Evolutionary conservation across 1,284 basidiomycete species (phyloP).

Genomic region (Fistulinella cinereoalba): DNA sequence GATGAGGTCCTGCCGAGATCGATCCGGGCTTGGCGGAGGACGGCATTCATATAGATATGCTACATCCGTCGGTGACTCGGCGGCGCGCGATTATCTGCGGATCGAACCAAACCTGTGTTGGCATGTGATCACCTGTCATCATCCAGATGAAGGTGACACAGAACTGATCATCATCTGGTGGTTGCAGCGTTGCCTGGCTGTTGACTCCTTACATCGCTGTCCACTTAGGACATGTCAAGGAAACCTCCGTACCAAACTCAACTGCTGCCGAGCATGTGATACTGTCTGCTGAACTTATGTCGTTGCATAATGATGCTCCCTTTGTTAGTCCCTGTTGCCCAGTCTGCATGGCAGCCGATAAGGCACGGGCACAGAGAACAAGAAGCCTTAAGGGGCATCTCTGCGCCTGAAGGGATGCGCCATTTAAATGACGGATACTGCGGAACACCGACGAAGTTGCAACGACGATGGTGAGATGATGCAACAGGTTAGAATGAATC

Average conservation of each 20-base stretch:
- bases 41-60: slow-evolving; percentile 14
- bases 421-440: slow-evolving; percentile 7
- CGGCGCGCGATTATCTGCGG: slow-evolving; percentile 18
- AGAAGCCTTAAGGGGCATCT: slow-evolving; percentile 8
- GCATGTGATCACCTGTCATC: slow-evolving; percentile 17
- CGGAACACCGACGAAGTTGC: slow-evolving; percentile 4
- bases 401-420: slow-evolving; percentile 8
- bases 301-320: slow-evolving; percentile 9
- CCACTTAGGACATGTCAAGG: slow-evolving; percentile 6
- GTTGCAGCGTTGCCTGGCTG: slow-evolving; percentile 1
- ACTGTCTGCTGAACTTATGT: not conserved
- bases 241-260: slow-evolving; percentile 2
- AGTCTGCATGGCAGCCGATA: slow-evolving; percentile 10
- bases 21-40: slow-evolving; percentile 24
- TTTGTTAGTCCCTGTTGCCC: slow-evolving; percentile 16
- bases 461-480: slow-evolving; percentile 24
- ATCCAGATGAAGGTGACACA: slow-evolving; percentile 9
- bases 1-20: slow-evolving; percentile 2
- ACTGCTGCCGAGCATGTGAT: slow-evolving; percentile 5
- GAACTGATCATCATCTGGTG: not conserved
- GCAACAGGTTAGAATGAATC: slow-evolving; percentile 8
- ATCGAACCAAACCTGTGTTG: slow-evolving; percentile 3
- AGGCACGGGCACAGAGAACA: not conserved
- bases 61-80: slow-evolving; percentile 23
- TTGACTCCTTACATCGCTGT: slow-evolving; percentile 2